phyloP scores from a whole-genome alignment of 345 rosid genomes.

The Erodium maritimum region DNA sequence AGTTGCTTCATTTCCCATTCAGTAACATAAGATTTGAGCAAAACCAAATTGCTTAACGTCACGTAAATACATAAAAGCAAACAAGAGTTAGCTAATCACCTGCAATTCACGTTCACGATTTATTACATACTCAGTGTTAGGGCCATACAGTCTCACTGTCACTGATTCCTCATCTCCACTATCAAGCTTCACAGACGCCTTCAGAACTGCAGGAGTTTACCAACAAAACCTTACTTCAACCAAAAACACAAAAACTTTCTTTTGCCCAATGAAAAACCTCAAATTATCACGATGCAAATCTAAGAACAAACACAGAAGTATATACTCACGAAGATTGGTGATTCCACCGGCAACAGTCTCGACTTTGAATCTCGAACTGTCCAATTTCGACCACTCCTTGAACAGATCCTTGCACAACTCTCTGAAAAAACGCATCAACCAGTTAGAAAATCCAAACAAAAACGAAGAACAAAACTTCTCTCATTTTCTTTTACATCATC shows the following conservation, averaged over 20 bases:
- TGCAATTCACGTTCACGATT: slow-evolving; percentile 64
- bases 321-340: slow-evolving; percentile 71
- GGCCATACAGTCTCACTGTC: slow-evolving; percentile 79
- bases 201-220: slow-evolving; percentile 45
- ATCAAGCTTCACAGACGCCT: slow-evolving; percentile 69
- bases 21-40: no score
- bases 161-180: slow-evolving; percentile 32
- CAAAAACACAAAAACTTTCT: neutral
- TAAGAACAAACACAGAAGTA: neutral
- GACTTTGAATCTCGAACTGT: slow-evolving; percentile 53
- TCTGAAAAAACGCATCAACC: slow-evolving; percentile 22
- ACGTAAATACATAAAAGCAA: neutral
- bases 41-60: no score
- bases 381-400: slow-evolving; percentile 55
- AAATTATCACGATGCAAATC: neutral
- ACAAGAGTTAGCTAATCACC: slow-evolving; percentile 20
- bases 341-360: slow-evolving; percentile 88
- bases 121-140: slow-evolving; percentile 83
- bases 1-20: neutral
- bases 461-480: no score
- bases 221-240: slow-evolving; percentile 1
- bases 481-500: neutral
- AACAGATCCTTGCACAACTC: slow-evolving; percentile 77
- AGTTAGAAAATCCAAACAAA: neutral
- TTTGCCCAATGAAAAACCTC: neutral